Evolutionary conservation across 768 basidiomycete species (phyloP).

Genomic region (Macrolepiota dolichaula): DNA sequence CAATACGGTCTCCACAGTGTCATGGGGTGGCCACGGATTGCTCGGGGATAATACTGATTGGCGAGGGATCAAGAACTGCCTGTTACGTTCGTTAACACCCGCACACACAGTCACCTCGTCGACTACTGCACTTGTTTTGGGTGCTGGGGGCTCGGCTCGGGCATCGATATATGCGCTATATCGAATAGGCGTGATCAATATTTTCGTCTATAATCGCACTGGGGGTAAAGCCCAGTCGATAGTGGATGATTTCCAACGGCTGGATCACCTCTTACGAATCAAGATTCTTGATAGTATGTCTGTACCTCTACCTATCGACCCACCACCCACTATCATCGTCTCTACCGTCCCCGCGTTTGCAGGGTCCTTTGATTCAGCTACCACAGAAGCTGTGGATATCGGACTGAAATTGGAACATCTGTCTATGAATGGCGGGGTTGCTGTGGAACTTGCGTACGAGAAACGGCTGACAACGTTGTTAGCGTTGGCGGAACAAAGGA

Average conservation of each 20-base stretch:
- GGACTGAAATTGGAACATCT: conserved; percentile 41
- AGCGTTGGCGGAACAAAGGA: conserved; percentile 40
- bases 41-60: conserved; percentile 82
- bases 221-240: conserved; percentile 54
- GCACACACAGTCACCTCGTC: conserved; percentile 23
- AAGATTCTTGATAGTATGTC: conserved; percentile 47
- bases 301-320: conserved; percentile 31
- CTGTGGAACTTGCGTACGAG: conserved; percentile 79
- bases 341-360: conserved; percentile 67
- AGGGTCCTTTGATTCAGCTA: conserved; percentile 14
- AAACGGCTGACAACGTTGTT: conserved; percentile 65
- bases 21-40: conserved; percentile 36
- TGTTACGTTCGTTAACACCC: conserved; percentile 30
- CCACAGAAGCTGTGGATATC: conserved; percentile 34
- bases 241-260: conserved; percentile 45
- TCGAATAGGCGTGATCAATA: conserved; percentile 50
- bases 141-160: conserved; percentile 77
- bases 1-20: conserved; percentile 61
- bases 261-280: conserved; percentile 45
- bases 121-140: conserved; percentile 62
- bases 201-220: conserved; percentile 75
- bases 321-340: conserved; percentile 54
- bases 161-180: conserved; percentile 76
- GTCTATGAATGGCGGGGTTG: conserved; percentile 29
- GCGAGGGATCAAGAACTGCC: conserved; percentile 60